A percentile compares a stretch with the other conserved stretches of the same genome.
phyloP scores from a whole-genome alignment of 345 rosid species.

The Leavenworthia alabamica region DNA sequence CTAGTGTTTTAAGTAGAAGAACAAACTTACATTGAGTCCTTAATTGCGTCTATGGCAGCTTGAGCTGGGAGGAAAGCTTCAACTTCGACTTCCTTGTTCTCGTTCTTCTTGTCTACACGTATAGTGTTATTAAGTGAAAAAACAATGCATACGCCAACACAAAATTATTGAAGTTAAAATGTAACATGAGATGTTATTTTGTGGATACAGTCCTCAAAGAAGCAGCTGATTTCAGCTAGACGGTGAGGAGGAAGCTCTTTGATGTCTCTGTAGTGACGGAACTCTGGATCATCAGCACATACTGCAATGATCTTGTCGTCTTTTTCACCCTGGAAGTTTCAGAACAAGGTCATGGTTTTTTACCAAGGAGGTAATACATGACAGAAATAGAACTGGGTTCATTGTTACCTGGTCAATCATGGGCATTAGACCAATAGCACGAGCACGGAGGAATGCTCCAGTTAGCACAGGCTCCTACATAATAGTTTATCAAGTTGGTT shows the following conservation, averaged over 20 bases:
- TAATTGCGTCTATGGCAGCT: conserved; percentile 66
- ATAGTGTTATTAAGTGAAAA: conserved; percentile 21
- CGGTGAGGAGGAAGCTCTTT: conserved; percentile 98
- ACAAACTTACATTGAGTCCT: conserved; percentile 77
- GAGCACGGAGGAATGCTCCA: conserved; percentile 91
- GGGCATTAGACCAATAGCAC: conserved; percentile 98
- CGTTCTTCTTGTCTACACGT: conserved; percentile 87
- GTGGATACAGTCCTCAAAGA: conserved; percentile 97
- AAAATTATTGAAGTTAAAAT: neutral
- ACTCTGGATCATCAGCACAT: conserved; percentile 98
- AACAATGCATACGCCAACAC: too few relatives aligned
- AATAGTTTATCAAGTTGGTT: conserved; percentile 3
- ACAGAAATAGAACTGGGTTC: neutral
- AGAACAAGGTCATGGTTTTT: neutral
- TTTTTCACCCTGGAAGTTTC: conserved; percentile 70
- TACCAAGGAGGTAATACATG: too few relatives aligned
- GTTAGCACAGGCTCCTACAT: conserved; percentile 85
- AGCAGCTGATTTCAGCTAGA: conserved; percentile 93
- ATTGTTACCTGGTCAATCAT: conserved; percentile 84
- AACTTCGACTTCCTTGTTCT: conserved; percentile 90
- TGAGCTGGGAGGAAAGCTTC: conserved; percentile 88
- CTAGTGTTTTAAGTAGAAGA: neutral
- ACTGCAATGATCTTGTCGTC: conserved; percentile 98
- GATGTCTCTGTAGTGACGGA: conserved; percentile 88
- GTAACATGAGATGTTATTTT: neutral